Base-by-base conservation (phyloP, 2,329 filamentous ascomycete species). In the Curvularia eragrostidis region DNA sequence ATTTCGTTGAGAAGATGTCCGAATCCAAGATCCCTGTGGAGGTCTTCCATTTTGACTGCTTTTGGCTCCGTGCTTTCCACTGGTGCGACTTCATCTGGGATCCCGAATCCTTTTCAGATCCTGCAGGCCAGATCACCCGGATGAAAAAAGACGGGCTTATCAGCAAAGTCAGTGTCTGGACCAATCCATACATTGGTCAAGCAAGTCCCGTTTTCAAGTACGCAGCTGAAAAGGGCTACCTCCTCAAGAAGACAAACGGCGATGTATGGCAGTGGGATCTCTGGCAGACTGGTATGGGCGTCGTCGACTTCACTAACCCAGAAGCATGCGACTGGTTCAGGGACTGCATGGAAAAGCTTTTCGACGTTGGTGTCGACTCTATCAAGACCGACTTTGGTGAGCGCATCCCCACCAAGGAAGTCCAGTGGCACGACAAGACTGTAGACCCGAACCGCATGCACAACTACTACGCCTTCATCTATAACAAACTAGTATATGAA, bases 351-450 rank as follows among this genome's bases (percentile, higher is more conserved):
- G 82, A 85, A 52, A 80, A 80, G 2, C 81, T 91, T 2, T 88
- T 91, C 64, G 86, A 90, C 60, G 81, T 86, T 67, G 89, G 89
- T 9, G 84, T 91, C 52, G 88, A 91, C 72, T 83, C 84, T 56
- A 85, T 91, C 81, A 91, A 91, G 78, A 91, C 89, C 7, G 89
- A 91, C 70, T 91, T 91, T 73, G 89, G 88, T 53, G 89, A 91
- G 77, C 83, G 89, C 24, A 87, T 91, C 52, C 89, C 89, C 0
- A 84, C 83, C 5, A 80, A 83, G 48, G 86, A 89, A 63, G 84
- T 91, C 5, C 80, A 84, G 62, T 91, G 88, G 83, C 80, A 85
- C 68, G 87, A 91, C 65, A 69, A 78, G 47, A 80, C 79, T 5
- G 71, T 80, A n/a, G 87, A 91, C 65, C 83, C 88, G 1, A 79